Percentiles rank a stretch among this genome's conserved stretches.
Conservation (phyloP, 2,329 filamentous ascomycete genomes). For the Dothiorella sarmentorum region DNA sequence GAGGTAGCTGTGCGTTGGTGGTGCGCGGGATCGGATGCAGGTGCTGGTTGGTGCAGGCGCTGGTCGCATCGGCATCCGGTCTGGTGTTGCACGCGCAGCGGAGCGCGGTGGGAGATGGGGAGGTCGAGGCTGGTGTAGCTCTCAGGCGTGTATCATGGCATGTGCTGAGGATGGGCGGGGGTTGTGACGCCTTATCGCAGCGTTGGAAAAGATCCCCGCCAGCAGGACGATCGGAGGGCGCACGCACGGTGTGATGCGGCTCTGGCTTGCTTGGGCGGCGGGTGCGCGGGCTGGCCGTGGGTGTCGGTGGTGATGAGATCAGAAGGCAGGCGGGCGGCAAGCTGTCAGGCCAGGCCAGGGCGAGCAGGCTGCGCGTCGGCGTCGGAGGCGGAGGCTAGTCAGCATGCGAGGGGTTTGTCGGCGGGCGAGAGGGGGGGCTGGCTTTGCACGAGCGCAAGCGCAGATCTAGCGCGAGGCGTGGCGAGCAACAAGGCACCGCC, state of each 20-base stretch:
- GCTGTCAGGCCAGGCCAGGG: constrained; percentile 13
- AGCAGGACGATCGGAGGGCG: constrained; percentile 14
- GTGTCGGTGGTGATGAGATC: constrained; percentile 14
- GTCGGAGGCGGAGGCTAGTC: not conserved
- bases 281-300: not conserved
- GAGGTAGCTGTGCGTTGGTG: constrained; percentile 1
- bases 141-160: constrained; percentile 18
- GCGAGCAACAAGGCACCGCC: constrained; percentile 1
- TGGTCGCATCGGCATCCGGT: constrained; percentile 18
- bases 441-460: not conserved
- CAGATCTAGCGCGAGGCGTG: not conserved
- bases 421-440: constrained; percentile 4
- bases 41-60: constrained; percentile 6
- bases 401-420: constrained; percentile 11
- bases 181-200: constrained; percentile 16
- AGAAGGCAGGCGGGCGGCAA: constrained; percentile 15
- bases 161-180: constrained; percentile 4
- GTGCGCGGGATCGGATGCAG: constrained; percentile 1
- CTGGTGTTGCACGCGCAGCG: constrained; percentile 12
- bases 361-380: constrained; percentile 12
- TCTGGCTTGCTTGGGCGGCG: constrained; percentile 6
- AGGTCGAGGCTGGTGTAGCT: constrained; percentile 11
- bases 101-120: not conserved
- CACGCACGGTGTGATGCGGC: constrained; percentile 11
- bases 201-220: constrained; percentile 13